Conservation (phyloP, 192 early-diverging fungal genomes). For the Coemansia sp. region DNA sequence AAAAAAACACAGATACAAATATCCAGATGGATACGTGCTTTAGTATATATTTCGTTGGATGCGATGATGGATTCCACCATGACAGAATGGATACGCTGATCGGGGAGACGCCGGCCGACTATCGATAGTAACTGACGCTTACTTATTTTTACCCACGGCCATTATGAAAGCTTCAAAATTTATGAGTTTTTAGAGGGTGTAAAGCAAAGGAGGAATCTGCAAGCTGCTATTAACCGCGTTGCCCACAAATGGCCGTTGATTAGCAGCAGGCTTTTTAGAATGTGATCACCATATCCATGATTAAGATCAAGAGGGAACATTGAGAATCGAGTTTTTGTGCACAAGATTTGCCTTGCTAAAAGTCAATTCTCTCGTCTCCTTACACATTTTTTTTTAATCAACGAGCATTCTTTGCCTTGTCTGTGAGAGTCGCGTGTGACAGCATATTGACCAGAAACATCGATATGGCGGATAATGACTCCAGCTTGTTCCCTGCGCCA, state of each 20-base stretch:
- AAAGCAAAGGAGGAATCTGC: constrained; percentile 36
- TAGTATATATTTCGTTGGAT: background rate
- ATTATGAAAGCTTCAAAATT: constrained; percentile 31
- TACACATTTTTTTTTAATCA: background rate
- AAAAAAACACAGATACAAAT: background rate
- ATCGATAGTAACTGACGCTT: constrained; percentile 3
- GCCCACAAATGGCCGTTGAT: background rate
- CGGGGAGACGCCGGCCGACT: constrained; percentile 3
- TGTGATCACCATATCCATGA: background rate
- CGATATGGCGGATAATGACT: constrained; percentile 16
- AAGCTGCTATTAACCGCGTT: background rate
- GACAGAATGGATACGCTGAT: constrained; percentile 16
- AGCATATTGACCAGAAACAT: constrained; percentile 8
- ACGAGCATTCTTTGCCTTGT: background rate
- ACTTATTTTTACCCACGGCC: background rate
- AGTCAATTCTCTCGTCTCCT: background rate
- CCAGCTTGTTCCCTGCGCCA: constrained; percentile 50
- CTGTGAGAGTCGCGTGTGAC: background rate
- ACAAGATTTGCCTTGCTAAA: background rate
- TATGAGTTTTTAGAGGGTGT: constrained; percentile 13
- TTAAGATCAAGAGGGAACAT: background rate
- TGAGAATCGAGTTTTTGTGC: background rate
- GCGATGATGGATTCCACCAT: constrained; percentile 9
- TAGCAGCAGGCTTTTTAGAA: background rate
- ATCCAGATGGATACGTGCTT: background rate